phyloP scores from a whole-genome alignment of 148 eudicot species.

The Camellia sinensis region DNA sequence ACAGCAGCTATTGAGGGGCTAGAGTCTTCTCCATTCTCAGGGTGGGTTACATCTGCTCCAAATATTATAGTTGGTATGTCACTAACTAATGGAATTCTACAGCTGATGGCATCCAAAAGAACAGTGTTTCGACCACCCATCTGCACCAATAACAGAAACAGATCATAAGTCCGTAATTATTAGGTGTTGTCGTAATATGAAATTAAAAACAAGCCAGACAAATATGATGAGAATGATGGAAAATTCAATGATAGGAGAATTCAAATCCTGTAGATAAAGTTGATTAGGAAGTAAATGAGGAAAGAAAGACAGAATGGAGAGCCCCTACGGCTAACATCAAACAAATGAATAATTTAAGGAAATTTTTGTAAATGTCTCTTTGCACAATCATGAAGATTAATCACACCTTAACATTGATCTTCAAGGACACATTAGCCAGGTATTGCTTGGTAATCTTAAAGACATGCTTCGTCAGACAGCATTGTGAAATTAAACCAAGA shows the following conservation, averaged over 20 bases:
- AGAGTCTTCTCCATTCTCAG: slow-evolving; percentile 64
- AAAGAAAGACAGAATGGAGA: too few relatives aligned
- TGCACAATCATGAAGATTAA: not conserved
- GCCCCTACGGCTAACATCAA: not conserved
- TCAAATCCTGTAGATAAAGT: not conserved
- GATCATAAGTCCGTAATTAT: not conserved
- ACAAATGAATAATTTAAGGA: not conserved
- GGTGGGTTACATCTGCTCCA: slow-evolving; percentile 95
- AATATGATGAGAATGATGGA: not conserved
- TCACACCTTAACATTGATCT: slow-evolving; percentile 75
- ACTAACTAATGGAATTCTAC: slow-evolving; percentile 68
- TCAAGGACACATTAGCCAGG: slow-evolving; percentile 78
- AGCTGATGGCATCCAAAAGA: slow-evolving; percentile 66
- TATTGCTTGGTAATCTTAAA: slow-evolving; percentile 71
- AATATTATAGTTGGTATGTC: slow-evolving; percentile 77
- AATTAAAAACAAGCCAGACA: not conserved
- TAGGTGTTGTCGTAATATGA: not conserved
- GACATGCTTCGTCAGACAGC: slow-evolving; percentile 65
- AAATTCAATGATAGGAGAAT: not conserved
- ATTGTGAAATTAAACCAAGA: slow-evolving; percentile 77
- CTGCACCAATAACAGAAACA: slow-evolving; percentile 26
- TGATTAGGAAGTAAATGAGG: not conserved
- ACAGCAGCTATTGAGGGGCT: slow-evolving; percentile 90
- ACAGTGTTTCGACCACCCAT: slow-evolving; percentile 83
- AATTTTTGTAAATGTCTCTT: slow-evolving; percentile 13